These are phyloP conservation scores for Pyrus communis DNA, from an alignment of 306 rosid genomes.

Conservation along the genomic window DNA sequence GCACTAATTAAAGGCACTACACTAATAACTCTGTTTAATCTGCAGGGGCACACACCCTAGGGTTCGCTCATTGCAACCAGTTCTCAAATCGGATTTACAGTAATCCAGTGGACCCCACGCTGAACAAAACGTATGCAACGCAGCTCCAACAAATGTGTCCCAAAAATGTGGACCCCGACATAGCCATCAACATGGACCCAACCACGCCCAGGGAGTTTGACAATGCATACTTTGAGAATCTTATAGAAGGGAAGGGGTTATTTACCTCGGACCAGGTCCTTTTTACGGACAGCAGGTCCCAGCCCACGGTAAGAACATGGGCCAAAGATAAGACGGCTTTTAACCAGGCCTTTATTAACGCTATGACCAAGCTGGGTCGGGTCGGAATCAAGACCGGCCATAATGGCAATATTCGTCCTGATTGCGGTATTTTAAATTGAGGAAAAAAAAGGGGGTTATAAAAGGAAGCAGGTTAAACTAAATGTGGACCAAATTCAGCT, in stretches of 20 bases:
- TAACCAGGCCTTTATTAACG: constrained; percentile 39
- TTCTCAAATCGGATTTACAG: constrained; percentile 41
- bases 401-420: constrained; percentile 58
- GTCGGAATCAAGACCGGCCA: constrained; percentile 53
- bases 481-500: background rate
- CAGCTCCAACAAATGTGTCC: constrained; percentile 52
- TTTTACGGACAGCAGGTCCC: constrained; percentile 46
- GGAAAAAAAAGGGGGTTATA: background rate
- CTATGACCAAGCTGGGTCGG: constrained; percentile 71
- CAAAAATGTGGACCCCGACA: constrained; percentile 43
- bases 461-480: background rate
- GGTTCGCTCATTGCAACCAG: constrained; percentile 64
- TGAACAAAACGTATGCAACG: constrained; percentile 29
- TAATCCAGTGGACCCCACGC: constrained; percentile 40
- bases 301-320: constrained; percentile 40
- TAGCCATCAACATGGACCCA: constrained; percentile 84
- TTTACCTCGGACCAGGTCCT: constrained; percentile 68
- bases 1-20: background rate
- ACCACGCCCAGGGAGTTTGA: constrained; percentile 52
- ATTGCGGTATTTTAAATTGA: constrained; percentile 46
- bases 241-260: constrained; percentile 47
- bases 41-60: constrained; percentile 72
- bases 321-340: constrained; percentile 35
- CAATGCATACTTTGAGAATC: constrained; percentile 54
- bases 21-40: background rate